Evolutionary conservation across 164 flowering plant species (phyloP), one percentile per base, ranked within the genome.

Genomic region (Vitis rotundifolia): DNA sequence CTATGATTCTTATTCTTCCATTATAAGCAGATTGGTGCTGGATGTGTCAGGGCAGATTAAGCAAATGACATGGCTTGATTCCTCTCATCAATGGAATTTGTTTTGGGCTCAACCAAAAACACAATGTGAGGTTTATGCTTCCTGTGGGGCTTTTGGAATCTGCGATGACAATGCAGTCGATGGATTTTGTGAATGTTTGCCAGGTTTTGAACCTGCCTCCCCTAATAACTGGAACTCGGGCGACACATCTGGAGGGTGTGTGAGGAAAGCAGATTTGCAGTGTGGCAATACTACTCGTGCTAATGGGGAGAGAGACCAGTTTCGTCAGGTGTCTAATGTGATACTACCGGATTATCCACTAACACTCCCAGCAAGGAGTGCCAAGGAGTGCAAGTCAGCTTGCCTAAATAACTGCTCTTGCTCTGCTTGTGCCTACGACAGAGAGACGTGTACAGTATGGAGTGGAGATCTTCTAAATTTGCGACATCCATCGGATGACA

Each of bases 341-440:
- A 28, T 5, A 44, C 22, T 55, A 2, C 68, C 73, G 1, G 68
- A 5, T 3, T 55, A 37, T 14, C 47, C 61, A 11, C 62, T 44
- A 9, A 13, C 61, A 2, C 3, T 63, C 28, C 11, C 14, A 47
- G 70, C 37, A 11, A 10, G 16, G 15, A 68, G 63, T 65, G 31
- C 56, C 9, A 61, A 55, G 9, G 69, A 61, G 16, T 81, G 84
- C 64, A 44, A 69, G 58, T 26, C 26, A 6, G 55, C 68, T 58
- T 81, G 84, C 66, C 61, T 64, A 52, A 68, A 52, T 12, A 72
- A 60, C 13, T 80, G 83, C 70, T 75, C 79, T 59, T 80, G 81
- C 70, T 68, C 48, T 65, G 77, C 77, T 67, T 79, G 73, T 64
- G 37, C 72, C 8, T 79, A 61, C 49, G 15, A 29, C 0, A 52